phyloP scores from a whole-genome alignment of 2,329 filamentous ascomycete genomes.

The Pseudogymnoascus sp. region DNA sequence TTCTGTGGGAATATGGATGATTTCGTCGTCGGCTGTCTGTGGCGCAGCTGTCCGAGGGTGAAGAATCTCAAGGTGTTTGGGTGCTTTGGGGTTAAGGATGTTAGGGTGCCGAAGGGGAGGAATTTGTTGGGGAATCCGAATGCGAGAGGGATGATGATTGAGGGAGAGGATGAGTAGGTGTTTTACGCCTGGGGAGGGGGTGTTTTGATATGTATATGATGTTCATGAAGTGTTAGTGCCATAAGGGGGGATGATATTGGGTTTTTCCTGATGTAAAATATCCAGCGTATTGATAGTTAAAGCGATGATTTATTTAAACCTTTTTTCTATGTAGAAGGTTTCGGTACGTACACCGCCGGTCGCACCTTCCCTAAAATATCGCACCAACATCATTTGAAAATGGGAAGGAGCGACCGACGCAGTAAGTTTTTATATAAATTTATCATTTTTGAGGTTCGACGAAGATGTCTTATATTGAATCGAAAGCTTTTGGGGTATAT shows the following conservation, averaged over 20 bases:
- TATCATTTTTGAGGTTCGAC: not conserved
- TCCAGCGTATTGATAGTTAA: not conserved
- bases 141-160: slow-evolving; percentile 52
- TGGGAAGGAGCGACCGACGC: not conserved
- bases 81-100: slow-evolving; percentile 53
- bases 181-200: not conserved
- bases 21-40: slow-evolving; percentile 54
- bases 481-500: not conserved
- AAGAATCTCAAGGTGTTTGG: slow-evolving; percentile 56
- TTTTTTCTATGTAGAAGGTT: not conserved
- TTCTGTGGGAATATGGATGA: slow-evolving; percentile 66
- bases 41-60: slow-evolving; percentile 54
- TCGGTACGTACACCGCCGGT: not conserved
- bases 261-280: not conserved
- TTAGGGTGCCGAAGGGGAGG: slow-evolving; percentile 46
- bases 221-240: not conserved
- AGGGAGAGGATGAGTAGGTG: slow-evolving; percentile 32
- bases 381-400: not conserved
- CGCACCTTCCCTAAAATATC: not conserved
- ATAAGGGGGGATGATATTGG: not conserved
- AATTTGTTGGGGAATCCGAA: slow-evolving; percentile 53
- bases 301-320: not conserved
- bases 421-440: not conserved
- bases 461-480: not conserved
- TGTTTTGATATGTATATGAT: not conserved